phyloP scores from a whole-genome alignment of 345 rosid species.

The Geranium rotundifolium region DNA sequence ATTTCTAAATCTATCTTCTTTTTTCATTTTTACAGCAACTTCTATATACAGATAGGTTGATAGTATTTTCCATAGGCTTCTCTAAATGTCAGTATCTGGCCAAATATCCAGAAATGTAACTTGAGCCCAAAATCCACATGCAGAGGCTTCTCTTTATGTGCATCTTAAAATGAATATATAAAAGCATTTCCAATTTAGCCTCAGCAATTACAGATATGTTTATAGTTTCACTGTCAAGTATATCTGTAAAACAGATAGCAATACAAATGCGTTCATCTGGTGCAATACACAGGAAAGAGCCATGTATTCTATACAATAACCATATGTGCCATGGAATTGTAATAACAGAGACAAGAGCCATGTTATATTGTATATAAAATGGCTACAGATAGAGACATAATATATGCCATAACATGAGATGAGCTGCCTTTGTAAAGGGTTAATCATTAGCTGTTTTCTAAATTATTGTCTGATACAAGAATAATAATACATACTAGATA shows the following conservation, averaged over 20 bases:
- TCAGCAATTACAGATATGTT: too few relatives aligned
- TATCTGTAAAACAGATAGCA: background rate
- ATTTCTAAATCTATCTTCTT: background rate
- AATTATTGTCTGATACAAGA: slow-evolving; percentile 4
- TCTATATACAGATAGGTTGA: slow-evolving; percentile 12
- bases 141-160: too few relatives aligned
- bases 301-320: too few relatives aligned
- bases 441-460: background rate
- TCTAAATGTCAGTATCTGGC: background rate
- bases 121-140: too few relatives aligned
- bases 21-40: background rate
- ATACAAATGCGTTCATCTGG: background rate
- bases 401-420: background rate
- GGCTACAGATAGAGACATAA: too few relatives aligned
- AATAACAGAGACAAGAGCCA: background rate
- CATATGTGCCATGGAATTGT: too few relatives aligned
- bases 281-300: background rate
- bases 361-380: background rate
- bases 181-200: too few relatives aligned
- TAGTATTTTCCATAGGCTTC: slow-evolving; percentile 1
- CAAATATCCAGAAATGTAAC: background rate
- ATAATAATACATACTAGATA: slow-evolving; percentile 1
- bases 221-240: too few relatives aligned
- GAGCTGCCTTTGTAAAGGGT: background rate
- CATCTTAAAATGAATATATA: too few relatives aligned